Conservation (phyloP, 148 eudicot species). For the Arbutus unedo region DNA sequence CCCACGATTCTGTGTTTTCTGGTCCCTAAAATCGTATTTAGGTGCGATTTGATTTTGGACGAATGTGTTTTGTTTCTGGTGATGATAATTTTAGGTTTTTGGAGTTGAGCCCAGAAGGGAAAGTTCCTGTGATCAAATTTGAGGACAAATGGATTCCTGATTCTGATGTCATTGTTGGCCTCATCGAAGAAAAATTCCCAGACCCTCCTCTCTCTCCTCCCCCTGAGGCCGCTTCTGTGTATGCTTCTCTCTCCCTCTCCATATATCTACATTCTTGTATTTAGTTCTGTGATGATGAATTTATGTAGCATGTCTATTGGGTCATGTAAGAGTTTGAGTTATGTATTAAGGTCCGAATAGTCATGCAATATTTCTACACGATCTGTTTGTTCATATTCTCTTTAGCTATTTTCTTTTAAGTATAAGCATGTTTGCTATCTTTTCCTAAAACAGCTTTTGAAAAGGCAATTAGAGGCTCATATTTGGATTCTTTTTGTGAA, state of each 20-base stretch:
- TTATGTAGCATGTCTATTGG: background rate
- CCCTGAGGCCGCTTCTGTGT: constrained; percentile 62
- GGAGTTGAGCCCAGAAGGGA: constrained; percentile 68
- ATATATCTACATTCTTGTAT: background rate
- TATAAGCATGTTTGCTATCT: background rate
- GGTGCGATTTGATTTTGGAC: background rate
- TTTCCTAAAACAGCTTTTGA: background rate
- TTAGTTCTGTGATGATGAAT: background rate
- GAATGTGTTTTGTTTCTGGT: background rate
- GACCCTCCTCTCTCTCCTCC: constrained; percentile 56
- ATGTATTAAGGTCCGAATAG: background rate
- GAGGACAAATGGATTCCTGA: constrained; percentile 75
- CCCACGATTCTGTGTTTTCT: background rate
- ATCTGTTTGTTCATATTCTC: too few species aligned
- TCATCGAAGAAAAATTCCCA: constrained; percentile 71
- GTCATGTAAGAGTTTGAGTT: background rate
- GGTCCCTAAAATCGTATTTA: background rate
- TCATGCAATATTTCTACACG: background rate
- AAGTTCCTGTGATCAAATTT: constrained; percentile 67
- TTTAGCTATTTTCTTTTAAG: background rate
- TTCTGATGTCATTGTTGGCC: constrained; percentile 72
- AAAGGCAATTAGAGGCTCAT: background rate
- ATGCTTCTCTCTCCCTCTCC: constrained; percentile 26
- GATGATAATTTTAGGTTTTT: constrained; percentile 47
- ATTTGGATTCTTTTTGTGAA: background rate